These are phyloP conservation scores for Suhomyces anneliseae DNA, from an alignment of 1,139 yeast species.

Conservation along the genomic window DNA sequence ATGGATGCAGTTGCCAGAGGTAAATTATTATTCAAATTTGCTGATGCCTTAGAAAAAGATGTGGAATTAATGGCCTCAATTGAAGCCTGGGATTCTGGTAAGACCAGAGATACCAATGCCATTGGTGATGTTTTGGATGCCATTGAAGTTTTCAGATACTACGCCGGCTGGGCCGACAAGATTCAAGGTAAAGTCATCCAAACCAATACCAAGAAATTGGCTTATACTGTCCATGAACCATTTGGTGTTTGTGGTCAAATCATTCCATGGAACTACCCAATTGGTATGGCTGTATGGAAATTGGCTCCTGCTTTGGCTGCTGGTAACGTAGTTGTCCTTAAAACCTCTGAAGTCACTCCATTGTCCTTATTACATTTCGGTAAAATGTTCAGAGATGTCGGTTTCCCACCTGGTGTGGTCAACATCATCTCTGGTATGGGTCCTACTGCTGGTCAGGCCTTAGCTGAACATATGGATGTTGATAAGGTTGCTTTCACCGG, in stretches of 20 bases:
- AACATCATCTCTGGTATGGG: slow-evolving; percentile 61
- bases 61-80: slow-evolving; percentile 60
- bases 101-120: slow-evolving; percentile 55
- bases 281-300: slow-evolving; percentile 61
- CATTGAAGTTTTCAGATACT: slow-evolving; percentile 60
- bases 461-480: slow-evolving; percentile 56
- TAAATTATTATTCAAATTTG: slow-evolving; percentile 53
- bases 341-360: slow-evolving; percentile 69
- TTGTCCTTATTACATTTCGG: slow-evolving; percentile 58
- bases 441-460: slow-evolving; percentile 55
- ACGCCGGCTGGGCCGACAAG: slow-evolving; percentile 86
- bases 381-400: slow-evolving; percentile 57
- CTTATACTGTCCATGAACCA: slow-evolving; percentile 81
- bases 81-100: slow-evolving; percentile 83
- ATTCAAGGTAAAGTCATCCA: slow-evolving; percentile 68
- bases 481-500: slow-evolving; percentile 71
- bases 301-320: slow-evolving; percentile 68
- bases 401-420: slow-evolving; percentile 72
- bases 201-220: slow-evolving; percentile 65
- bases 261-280: slow-evolving; percentile 67
- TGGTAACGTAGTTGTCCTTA: slow-evolving; percentile 63
- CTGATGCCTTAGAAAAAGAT: slow-evolving; percentile 58
- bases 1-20: slow-evolving; percentile 55
- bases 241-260: slow-evolving; percentile 79
- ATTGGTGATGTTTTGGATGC: slow-evolving; percentile 61